These are phyloP conservation scores for Termitomyces sp. DNA, from an alignment of 1,284 basidiomycete genomes.

Conservation along the genomic window DNA sequence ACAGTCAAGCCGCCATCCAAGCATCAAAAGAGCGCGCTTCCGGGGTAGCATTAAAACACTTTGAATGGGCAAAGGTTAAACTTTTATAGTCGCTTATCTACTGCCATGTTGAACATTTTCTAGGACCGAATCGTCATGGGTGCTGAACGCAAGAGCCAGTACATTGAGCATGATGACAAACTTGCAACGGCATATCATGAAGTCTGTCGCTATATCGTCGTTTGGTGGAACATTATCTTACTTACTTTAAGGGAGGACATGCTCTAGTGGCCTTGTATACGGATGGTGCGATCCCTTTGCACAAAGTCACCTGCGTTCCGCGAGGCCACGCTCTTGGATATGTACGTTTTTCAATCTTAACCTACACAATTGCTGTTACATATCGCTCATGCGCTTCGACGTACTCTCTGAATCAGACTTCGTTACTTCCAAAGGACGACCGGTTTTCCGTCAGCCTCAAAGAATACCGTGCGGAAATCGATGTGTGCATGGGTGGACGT, in stretches of 20 bases:
- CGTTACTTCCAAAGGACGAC: conserved; percentile 83
- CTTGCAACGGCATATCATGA: conserved; percentile 93
- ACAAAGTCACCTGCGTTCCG: conserved; percentile 94
- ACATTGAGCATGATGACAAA: conserved; percentile 82
- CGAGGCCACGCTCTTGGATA: conserved; percentile 89
- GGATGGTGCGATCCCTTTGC: conserved; percentile 88
- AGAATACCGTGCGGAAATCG: conserved; percentile 76
- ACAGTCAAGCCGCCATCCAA: conserved; percentile 84
- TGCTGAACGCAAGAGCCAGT: conserved; percentile 84
- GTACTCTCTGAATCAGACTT: conserved; percentile 51
- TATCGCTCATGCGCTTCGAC: neutral
- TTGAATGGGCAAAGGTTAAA: conserved; percentile 92
- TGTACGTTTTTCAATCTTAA: conserved; percentile 39
- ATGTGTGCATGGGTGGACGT: conserved; percentile 89
- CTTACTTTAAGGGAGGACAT: conserved; percentile 69
- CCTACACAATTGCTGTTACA: neutral
- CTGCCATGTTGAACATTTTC: neutral
- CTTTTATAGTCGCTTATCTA: neutral
- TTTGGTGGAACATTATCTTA: neutral
- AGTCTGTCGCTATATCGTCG: conserved; percentile 30
- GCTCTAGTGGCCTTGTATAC: conserved; percentile 89
- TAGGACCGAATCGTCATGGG: conserved; percentile 96
- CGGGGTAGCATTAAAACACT: conserved; percentile 73
- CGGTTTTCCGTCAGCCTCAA: conserved; percentile 64
- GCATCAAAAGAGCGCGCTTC: conserved; percentile 79